Evolutionary conservation across 495 filamentous ascomycete genomes (phyloP), one percentile per base, ranked within the genome.

Genomic region (Mytilinidion resinicola): DNA sequence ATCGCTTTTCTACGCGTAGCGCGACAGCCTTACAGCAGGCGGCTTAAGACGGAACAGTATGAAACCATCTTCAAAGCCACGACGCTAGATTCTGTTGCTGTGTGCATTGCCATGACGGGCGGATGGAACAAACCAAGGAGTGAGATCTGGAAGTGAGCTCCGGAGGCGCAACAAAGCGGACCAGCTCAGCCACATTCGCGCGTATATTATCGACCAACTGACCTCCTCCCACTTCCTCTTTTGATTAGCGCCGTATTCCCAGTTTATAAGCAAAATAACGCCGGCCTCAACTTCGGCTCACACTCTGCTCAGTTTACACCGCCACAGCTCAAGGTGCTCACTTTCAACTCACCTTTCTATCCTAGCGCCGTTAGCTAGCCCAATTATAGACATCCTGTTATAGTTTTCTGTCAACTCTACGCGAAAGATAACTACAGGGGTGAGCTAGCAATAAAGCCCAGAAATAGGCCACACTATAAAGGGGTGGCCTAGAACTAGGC

Each of bases 381-480:
- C 39, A 43, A 43, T 43, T 43, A 43, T 43, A 43, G 39, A 43
- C 14, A 43, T 43, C 39, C 39, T 11, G 39, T 43, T 43, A 43
- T 43, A 17, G 39, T 43, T 43, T 43, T 43, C 39, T 43, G 39
- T 43, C 39, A 43, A 43, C 39, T 43, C 39, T 43, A 43, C 39
- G 39, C 39, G 39, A 43, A 9, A 43, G 39, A 43, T 17, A 43
- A 43, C 39, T 11, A 3, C 39, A 43, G 39, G 3, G 39, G 39
- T 43, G 39, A 3, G 9, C 39, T 43, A 17, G 39, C 39, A 43
- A 43, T 43, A 17, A 43, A 43, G 39, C 39, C 39, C 39, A 4
- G 39, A 43, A 43, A 43, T 43, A 17, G 39, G 39, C 9, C n/a
- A n/a, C n/a, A n/a, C n/a, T 9, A 9, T 9, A 39, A 39, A n/a